Evolutionary conservation across 257 asterid species (phyloP), one percentile per base, ranked within the genome.

Genomic region (Nicotiana benthamiana): DNA sequence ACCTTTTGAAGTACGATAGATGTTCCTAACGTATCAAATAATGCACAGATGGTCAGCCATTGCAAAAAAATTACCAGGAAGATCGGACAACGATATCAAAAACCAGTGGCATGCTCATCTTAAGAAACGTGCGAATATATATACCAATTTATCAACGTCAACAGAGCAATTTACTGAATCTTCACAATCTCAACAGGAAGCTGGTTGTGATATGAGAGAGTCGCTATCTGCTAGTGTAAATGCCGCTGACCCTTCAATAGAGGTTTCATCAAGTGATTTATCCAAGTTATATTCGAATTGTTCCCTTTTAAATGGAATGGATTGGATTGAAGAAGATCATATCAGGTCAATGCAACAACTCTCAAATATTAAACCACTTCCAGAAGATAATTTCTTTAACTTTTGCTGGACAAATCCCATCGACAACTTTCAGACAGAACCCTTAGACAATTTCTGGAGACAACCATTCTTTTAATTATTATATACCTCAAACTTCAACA

Each of bases 31-130:
- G 11, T 75, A 30, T 59, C 30, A 26, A 30, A 2, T 5, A 0
- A 52, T 32, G 5, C 66, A 36, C 10, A 66, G 83, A 63, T 65
- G 75, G 77, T 65, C 75, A 52, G 27, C 3, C 2, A 46, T 80
- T 52, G 65, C 83, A 4, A 26, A 15, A 16, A 65, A 65, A 9
- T 12, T 80, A 54, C 17, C 18, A 13, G 63, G 75, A 36, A 84
- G 95, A 83, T 84, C 90, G 0, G 92, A 91, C 26, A 91, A 86
- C 10, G 87, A 88, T n/a, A 76, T 89, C 27, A 90, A 90, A 81
- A 89, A 90, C 24, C 82, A 86, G 11, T 90, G 89, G 90, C 89
- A 89, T 46, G 84, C 90, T 59, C 87, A 84, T 79, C 84, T 91
- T 9, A 77, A 85, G 84, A 89, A 87, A 74, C 80, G 78, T 4